These are phyloP conservation scores for Pichia pseudocactophila DNA, from an alignment of 805 yeast genomes.

Conservation along the genomic window DNA sequence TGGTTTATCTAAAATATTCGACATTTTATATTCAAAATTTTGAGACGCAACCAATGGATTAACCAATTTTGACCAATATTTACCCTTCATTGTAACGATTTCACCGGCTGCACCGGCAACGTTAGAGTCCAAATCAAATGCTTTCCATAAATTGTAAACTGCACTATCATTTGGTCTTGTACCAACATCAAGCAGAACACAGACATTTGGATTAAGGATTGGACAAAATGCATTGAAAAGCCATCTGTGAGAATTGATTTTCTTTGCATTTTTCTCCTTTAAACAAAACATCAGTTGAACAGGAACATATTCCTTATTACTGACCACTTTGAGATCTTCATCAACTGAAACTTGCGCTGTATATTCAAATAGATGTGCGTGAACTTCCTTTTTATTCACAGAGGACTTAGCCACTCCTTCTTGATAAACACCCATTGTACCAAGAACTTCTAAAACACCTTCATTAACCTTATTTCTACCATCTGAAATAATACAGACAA, in stretches of 20 bases:
- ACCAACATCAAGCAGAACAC: slow-evolving; percentile 91
- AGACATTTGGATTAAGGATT: slow-evolving; percentile 81
- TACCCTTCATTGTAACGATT: slow-evolving; percentile 91
- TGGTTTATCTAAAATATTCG: slow-evolving; percentile 93
- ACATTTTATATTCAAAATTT: slow-evolving; percentile 93
- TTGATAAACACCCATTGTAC: slow-evolving; percentile 95
- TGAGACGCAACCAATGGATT: slow-evolving; percentile 95
- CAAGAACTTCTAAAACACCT: slow-evolving; percentile 76
- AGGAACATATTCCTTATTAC: slow-evolving; percentile 87
- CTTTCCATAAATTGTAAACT: slow-evolving; percentile 92
- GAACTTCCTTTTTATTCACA: slow-evolving; percentile 85
- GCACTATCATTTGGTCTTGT: slow-evolving; percentile 88
- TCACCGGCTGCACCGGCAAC: slow-evolving; percentile 99
- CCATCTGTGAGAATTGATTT: slow-evolving; percentile 98
- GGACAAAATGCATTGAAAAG: slow-evolving; percentile 93
- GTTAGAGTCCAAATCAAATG: slow-evolving; percentile 90
- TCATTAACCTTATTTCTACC: slow-evolving; percentile 86
- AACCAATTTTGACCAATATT: slow-evolving; percentile 66
- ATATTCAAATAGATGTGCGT: slow-evolving; percentile 91
- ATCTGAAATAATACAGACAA: slow-evolving; percentile 84
- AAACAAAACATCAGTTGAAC: slow-evolving; percentile 89
- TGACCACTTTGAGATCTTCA: slow-evolving; percentile 79
- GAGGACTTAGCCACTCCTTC: slow-evolving; percentile 94
- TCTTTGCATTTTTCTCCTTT: slow-evolving; percentile 86
- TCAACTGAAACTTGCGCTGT: slow-evolving; percentile 93